Base-by-base conservation (phyloP, 2,329 filamentous ascomycete genomes). In the Apiospora aurea region DNA sequence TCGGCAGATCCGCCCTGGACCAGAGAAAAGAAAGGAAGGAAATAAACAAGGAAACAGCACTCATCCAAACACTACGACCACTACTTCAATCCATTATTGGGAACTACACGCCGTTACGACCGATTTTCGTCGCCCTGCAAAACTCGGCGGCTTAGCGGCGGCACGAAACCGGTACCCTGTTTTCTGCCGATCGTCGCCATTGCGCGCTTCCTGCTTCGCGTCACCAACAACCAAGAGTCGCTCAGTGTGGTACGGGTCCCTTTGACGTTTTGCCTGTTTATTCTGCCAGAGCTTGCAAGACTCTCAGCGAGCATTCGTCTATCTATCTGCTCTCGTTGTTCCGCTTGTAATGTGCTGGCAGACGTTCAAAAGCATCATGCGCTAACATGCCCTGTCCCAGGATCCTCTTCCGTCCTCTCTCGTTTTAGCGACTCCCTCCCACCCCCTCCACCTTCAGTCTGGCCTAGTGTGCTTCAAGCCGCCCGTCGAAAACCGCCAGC, bases 1-100 rank as follows among this genome's bases (percentile, higher is more conserved):
- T 64, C 21, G 57, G 57, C 34, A 64, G 21, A 38, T 18, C 34
- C 57, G 57, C 57, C 34, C 57, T 41, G 18, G 53, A 29, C 53
- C 53, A 61, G 53, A 61, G 53, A 61, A 61, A 61, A 61, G 53
- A 64, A 64, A 64, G 57, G 57, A 64, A 64, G 34, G 57, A 64
- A 64, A 41, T 34, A 24, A 64, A 64, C 34, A 64, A 64, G 34
- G 34, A n/a, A 41, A 64, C 34, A 41, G n/a, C 34, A n/a, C 29
- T 18, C 53, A 41, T 41, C 29, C 53, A 34, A 21, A 21, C 16
- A 61, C 57, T 2, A 38, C 34, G 34, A 34, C 57, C 21, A 24
- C 57, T 3, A 41, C 57, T 64, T 24, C 34, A 61, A 61, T 61
- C 29, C 34, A 64, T 18, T 41, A 64, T n/a, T 14, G 13, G 3